Conservation (phyloP, 2,329 filamentous ascomycete species). For the Paecilomyces niveus region DNA sequence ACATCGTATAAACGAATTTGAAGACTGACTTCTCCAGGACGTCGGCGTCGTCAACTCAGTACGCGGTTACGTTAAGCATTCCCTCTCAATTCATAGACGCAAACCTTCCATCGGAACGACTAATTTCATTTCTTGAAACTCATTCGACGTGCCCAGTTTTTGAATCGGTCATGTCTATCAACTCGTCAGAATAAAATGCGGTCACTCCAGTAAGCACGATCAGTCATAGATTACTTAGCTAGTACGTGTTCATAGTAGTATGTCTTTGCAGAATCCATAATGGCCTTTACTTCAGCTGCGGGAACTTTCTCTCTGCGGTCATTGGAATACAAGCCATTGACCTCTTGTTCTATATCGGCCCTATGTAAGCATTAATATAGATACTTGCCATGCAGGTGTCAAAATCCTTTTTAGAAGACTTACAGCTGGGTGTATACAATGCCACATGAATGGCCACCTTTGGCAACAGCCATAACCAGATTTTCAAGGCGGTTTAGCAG, state of each 20-base stretch:
- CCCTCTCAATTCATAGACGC: background rate
- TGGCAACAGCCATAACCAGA: slow-evolving; percentile 52
- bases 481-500: slow-evolving; percentile 52
- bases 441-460: slow-evolving; percentile 52
- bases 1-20: too few species aligned
- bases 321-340: slow-evolving; percentile 60
- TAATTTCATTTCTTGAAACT: background rate
- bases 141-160: background rate
- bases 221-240: background rate
- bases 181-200: background rate
- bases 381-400: background rate
- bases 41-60: too few species aligned
- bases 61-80: background rate
- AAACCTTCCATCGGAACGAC: background rate
- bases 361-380: slow-evolving; percentile 6
- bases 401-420: slow-evolving; percentile 19
- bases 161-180: background rate
- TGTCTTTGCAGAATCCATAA: slow-evolving; percentile 49
- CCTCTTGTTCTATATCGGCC: slow-evolving; percentile 60
- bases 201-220: background rate
- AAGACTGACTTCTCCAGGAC: too few species aligned
- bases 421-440: slow-evolving; percentile 62
- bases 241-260: slow-evolving; percentile 35
- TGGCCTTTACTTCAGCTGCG: slow-evolving; percentile 48
- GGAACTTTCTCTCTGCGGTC: slow-evolving; percentile 56